Base-by-base conservation (phyloP, 306 rosid species). In the Vigna angularis region DNA sequence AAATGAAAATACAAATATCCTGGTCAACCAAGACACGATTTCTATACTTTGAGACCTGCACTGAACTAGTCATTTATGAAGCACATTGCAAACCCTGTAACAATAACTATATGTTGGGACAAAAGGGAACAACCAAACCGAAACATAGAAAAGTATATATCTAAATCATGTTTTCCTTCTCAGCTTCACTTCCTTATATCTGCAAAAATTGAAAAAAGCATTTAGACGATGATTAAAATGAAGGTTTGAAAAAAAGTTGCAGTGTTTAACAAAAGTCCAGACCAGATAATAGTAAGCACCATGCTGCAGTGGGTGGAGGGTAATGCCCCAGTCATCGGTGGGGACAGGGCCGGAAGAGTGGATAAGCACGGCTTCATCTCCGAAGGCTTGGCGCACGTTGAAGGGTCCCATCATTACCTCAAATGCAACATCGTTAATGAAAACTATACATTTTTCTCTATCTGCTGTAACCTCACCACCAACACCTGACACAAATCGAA, bases 261-360 rank as follows among this genome's bases (percentile, higher is more conserved):
- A 45, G 4, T 5, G 12, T 61, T 28, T 3, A 3, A 36, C 0
- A 10, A 65, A 42, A 59, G 17, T 66, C 18, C 79, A n/a, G 15
- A 95, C 97, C 83, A 95, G 88, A 83, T 91, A 95, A 81, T 93
- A 95, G 77, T 66, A 88, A 3, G 91, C 86, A n/a, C 93, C 98
- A 73, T 87, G 90, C 28, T 88, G 88, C 68, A 95, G 94, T 10
- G 98, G 66, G 53, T 91, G 88, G 38, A 93, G 88, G 26, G 97
- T 93, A 66, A 90, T 58, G 1, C 98, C 98, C 97, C 99, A 91
- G 9, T 93, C 88, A 67, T 95, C 84, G 66, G 97, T 91, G 62
- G 82, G 91, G 76, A 95, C 89, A 6, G 91, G 92, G 52, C 96
- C 91, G 50, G 88, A 78, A n/a, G 90, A 86, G 72, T 95, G 85